Evolutionary conservation across 441 rosid genomes (phyloP).

Genomic region (Biscutella laevigata): DNA sequence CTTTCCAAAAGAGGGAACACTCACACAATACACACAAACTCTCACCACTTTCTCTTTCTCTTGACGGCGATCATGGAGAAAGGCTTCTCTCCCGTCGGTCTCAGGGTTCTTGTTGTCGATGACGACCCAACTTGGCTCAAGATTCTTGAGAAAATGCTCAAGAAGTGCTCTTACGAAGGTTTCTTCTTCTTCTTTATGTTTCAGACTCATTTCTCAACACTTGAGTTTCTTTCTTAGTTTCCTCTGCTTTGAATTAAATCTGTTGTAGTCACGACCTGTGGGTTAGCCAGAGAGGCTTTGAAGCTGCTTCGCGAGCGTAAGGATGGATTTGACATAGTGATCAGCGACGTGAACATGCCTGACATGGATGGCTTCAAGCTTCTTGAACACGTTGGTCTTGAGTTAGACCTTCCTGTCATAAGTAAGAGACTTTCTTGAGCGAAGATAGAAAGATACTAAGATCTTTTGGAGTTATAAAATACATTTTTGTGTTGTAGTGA

Average conservation of each 20-base stretch:
- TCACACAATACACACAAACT: neutral
- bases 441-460: neutral
- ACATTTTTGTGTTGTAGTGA: slow-evolving; percentile 37
- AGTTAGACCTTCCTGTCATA: slow-evolving; percentile 68
- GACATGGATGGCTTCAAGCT: slow-evolving; percentile 92
- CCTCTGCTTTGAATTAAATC: too few species aligned
- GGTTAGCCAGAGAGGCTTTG: slow-evolving; percentile 81
- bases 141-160: slow-evolving; percentile 95
- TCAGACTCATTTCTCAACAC: too few species aligned
- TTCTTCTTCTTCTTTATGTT: neutral
- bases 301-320: slow-evolving; percentile 66
- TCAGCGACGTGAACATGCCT: slow-evolving; percentile 80
- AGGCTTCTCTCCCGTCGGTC: slow-evolving; percentile 79
- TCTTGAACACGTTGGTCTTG: slow-evolving; percentile 75
- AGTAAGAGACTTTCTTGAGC: slow-evolving; percentile 29
- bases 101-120: slow-evolving; percentile 88
- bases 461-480: slow-evolving; percentile 12
- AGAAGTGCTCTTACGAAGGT: slow-evolving; percentile 90
- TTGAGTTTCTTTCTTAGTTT: neutral
- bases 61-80: slow-evolving; percentile 37
- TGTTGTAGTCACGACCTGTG: slow-evolving; percentile 76
- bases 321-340: slow-evolving; percentile 62
- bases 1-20: slow-evolving; percentile 26
- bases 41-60: slow-evolving; percentile 14
- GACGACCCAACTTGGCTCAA: slow-evolving; percentile 90